Base-by-base conservation (phyloP, 352 stramenopile species). In the Aphanomyces invadans region DNA sequence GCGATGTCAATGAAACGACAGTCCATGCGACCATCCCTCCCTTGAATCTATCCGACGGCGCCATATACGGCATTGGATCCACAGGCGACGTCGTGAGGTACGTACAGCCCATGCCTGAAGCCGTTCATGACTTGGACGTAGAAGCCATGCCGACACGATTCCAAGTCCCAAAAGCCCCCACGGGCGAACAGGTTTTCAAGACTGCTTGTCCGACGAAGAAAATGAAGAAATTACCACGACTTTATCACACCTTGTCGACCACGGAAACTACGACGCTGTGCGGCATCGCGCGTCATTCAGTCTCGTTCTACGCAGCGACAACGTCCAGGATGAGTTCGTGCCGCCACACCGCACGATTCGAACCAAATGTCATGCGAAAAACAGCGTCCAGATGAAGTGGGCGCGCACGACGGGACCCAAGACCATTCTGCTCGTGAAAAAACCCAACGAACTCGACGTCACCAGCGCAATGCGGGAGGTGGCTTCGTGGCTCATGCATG, bases 311-410 rank as follows among this genome's bases (percentile, higher is more conserved):
- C 92, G 86, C 72, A 92, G 82, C 17, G 84, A 95, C 72, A 83
- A 95, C 62, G 83, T 92, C 67, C 92, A 83, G 68, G 86, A 95
- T 62, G 84, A 93, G 21, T 92, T 95, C 56, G 91, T 80, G 36
- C 81, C 84, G 21, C 87, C 81, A 74, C 89, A 95, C 73, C 80
- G 85, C 57, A 95, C 75, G 71, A 93, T 95, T 65, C 81, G 81
- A 62, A 92, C 83, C 45, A 81, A 91, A 69, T 85, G 92, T 66
- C 83, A 83, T 46, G 77, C 85, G 60, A 81, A 85, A 45, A 95
- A 92, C 74, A 95, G 93, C 62, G 84, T 95, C 53, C 86, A 95
- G 69, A 86, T 90, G 62, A 88, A 92, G 75, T 95, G 86, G 86
- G 84, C 36, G 36, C 36, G 36, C 36, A 42, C 93, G 56, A 81